These are phyloP conservation scores for Scalesia atractyloides DNA, from an alignment of 129 eudicot species.

Conservation along the genomic window DNA sequence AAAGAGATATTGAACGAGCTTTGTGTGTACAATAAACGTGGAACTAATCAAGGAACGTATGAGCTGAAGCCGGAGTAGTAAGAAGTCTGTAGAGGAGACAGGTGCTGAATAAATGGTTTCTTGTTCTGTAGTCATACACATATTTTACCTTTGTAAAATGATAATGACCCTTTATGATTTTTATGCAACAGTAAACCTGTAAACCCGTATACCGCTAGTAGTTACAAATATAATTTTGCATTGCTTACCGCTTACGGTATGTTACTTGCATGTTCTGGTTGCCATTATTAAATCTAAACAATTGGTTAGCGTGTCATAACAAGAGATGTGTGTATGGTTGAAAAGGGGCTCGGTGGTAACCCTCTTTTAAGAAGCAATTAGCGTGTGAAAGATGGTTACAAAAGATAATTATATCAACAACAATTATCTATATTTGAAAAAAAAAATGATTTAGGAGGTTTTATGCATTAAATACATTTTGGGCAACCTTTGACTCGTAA, in stretches of 20 bases:
- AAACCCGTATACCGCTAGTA: slow-evolving; percentile 10
- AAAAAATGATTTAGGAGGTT: no score
- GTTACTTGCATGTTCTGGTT: background rate
- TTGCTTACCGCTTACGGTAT: slow-evolving; percentile 1
- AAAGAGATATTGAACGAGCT: slow-evolving; percentile 78
- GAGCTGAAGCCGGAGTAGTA: slow-evolving; percentile 88
- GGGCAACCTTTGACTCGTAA: no score
- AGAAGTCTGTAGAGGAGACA: slow-evolving; percentile 71
- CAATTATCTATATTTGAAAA: no score
- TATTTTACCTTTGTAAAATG: slow-evolving; percentile 10
- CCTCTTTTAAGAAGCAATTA: no score
- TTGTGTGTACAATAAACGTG: slow-evolving; percentile 79
- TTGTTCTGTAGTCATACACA: background rate
- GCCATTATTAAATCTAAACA: background rate
- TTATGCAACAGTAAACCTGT: background rate
- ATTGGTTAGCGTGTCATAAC: background rate
- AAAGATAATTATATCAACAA: no score
- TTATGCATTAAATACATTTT: no score
- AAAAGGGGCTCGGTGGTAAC: no score
- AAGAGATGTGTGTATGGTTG: background rate
- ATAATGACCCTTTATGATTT: background rate
- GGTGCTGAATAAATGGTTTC: slow-evolving; percentile 46
- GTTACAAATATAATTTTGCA: background rate
- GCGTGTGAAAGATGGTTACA: no score
- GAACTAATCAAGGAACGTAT: slow-evolving; percentile 78